Evolutionary conservation across 768 basidiomycete species (phyloP), one percentile per base, ranked within the genome.

Genomic region (Boletus sp.): DNA sequence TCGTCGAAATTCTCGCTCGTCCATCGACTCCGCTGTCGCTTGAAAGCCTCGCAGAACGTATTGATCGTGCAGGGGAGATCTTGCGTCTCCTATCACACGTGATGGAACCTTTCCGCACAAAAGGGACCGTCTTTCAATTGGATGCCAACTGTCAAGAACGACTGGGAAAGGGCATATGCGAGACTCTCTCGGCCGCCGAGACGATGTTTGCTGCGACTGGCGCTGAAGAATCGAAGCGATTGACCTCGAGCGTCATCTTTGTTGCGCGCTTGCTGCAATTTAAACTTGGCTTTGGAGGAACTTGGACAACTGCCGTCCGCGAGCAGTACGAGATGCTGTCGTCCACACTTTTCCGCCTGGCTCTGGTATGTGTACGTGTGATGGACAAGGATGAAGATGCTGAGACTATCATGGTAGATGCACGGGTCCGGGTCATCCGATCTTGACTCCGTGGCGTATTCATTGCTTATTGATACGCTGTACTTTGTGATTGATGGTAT

Each of bases 401-500:
- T 64, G 38, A 58, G 42, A 17, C 25, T 23, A 50, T 13, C 27
- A 9, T 15, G 27, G 45, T 57, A 90, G 87, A 66, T 78, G 19
- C 79, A 83, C 54, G 81, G 79, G 13, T 70, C 77, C 6, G 81
- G 83, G n/a, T 70, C 74, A 39, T 72, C 59, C 4, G 59, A 76
- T 48, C 68, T 82, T 9, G 82, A 87, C 61, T 67, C 80, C 2
- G 75, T 83, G 40, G 73, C 80, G 42, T 90, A 84, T 70, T 79
- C 85, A 0, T 66, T 90, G 40, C 70, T 91, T 32, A 68, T 90
- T 23, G 90, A 93, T 72, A 91, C 90, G 4, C 71, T 88, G 1
- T 82, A 83, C 60, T 88, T 84, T 63, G 70, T 89, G 8, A 75
- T 87, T 30, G 90, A 92, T 63, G 90, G 90, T 89, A 61, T 53